Base-by-base conservation (phyloP, 306 rosid genomes). In the Spatholobus suberectus region DNA sequence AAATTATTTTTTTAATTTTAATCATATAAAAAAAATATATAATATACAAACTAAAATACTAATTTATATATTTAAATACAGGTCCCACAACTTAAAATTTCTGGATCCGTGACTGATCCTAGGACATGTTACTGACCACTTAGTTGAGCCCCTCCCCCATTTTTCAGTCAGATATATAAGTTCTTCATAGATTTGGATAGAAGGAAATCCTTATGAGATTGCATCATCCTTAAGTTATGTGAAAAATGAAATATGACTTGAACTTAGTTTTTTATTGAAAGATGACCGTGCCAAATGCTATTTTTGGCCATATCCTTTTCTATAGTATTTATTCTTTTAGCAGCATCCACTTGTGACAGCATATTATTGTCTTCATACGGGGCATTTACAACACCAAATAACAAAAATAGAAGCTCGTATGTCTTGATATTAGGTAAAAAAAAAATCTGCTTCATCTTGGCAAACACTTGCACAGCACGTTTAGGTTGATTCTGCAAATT, bases 401-500 rank as follows among this genome's bases (percentile, higher is more conserved):
- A 85, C 35, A 87, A 90, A 89, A 91, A 93, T 68, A 95, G 77
- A 81, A 85, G 88, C 90, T 86, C 95, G 5, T 86, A 95, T 47
- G 97, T 95, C 91, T 75, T 70, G 76, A 89, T 85, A 90, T 93
- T 78, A 80, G 98, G 98, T 78, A 51, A n/a, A n/a, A n/a, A n/a
- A n/a, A n/a, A 23, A 76, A 90, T 71, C 61, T 70, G 87, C 84
- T 88, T 90, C 97, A 95, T 95, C 87, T 89, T 93, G 82, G 90
- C 92, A 8, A 95, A 85, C 80, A 89, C 88, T 85, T 63, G 86
- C 72, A 95, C 70, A 3, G 94, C 97, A 11, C 88, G 90, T 82
- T 95, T 97, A 66, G 95, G 97, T 83, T 86, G 89, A 86, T 91
- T 92, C 97, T 93, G 90, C 86, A 85, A 69, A 81, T 80, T 84